Conservation (phyloP, 2,329 filamentous ascomycete species). For the Aspergillus carbonarius region DNA sequence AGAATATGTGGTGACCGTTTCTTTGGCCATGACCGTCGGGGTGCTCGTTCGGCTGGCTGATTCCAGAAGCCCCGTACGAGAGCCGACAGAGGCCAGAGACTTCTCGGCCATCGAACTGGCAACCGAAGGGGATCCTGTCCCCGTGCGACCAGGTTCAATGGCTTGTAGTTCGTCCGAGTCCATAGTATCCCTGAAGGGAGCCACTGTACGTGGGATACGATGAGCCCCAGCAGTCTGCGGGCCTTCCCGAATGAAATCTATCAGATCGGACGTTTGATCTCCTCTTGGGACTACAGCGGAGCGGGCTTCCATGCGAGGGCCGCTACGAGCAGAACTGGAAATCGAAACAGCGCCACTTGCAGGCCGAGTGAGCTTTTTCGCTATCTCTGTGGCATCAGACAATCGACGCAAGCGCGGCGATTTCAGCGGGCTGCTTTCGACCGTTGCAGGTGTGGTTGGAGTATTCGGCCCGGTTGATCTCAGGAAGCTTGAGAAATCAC, state of each 20-base stretch:
- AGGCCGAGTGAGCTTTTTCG: conserved; percentile 17
- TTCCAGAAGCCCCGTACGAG: conserved; percentile 67
- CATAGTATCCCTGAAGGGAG: conserved; percentile 80
- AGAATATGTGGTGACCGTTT: not conserved
- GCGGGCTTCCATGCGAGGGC: conserved; percentile 65
- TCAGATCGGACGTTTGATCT: conserved; percentile 78
- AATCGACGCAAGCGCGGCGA: conserved; percentile 11
- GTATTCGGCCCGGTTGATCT: conserved; percentile 71
- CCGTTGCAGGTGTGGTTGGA: conserved; percentile 14
- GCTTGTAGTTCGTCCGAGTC: conserved; percentile 70
- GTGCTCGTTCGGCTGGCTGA: conserved; percentile 34
- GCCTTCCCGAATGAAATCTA: conserved; percentile 91
- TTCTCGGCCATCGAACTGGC: conserved; percentile 49
- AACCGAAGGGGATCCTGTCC: conserved; percentile 36
- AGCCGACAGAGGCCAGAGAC: conserved; percentile 64
- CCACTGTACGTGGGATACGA: conserved; percentile 77
- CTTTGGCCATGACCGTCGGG: conserved; percentile 21
- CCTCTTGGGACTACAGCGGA: conserved; percentile 63
- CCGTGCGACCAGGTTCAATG: conserved; percentile 30
- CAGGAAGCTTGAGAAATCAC: conserved; percentile 87
- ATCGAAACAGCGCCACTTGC: conserved; percentile 9
- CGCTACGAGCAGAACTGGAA: conserved; percentile 21
- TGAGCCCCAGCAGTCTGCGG: conserved; percentile 65
- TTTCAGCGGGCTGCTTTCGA: conserved; percentile 13
- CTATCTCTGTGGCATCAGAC: conserved; percentile 19